Base-by-base conservation (phyloP, 1,284 basidiomycete species). In the Polyporus tsugae region DNA sequence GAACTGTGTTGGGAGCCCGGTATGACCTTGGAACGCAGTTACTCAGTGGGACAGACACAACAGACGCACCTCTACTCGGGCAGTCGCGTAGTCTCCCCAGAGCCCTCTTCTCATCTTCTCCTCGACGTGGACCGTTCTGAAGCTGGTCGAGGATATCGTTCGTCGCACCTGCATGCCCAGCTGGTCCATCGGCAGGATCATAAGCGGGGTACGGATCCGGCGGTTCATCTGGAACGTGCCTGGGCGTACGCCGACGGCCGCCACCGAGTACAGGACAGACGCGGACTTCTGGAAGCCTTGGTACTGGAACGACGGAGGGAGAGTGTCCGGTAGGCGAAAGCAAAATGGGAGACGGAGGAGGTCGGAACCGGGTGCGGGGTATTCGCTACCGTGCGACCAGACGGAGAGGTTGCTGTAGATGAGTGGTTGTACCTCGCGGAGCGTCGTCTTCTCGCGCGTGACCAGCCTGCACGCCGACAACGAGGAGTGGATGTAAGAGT, bases 281-380 rank as follows among this genome's bases (percentile, higher is more conserved):
- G 65, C 71, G 9, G 62, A 36, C n/a, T 49, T 58, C 7, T 41
- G 41, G 15, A 42, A 10, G 38, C 61, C 55, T 11, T 42, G 22
- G 63, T 67, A 73, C 33, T 71, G 33, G 66, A 73, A 76, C 0
- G 76, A 77, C 0, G 77, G 76, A 0, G 75, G 75, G 11, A 75
- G 67, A 15, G 65, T 33, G 1, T 57, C 44, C 4, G 74, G 74
- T 1, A 78, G 72, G 2, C 35, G 57, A 60, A 77, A 69, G 10
- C 63, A 62, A 57, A 78, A 78, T 1, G 75, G 77, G 19, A 77
- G 25, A 5, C 61, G 63, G 36, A 77, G 67, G 57, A 68, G 41
- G 58, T 75, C 68, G 1, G 73, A 65, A 6, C 71, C 74, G 0
- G 76, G 68, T 0, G 72, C 65, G 6, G 76, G 75, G 36, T 73